These are phyloP conservation scores for Notholithocarpus densiflorus DNA, from an alignment of 306 rosid species.

Conservation along the genomic window DNA sequence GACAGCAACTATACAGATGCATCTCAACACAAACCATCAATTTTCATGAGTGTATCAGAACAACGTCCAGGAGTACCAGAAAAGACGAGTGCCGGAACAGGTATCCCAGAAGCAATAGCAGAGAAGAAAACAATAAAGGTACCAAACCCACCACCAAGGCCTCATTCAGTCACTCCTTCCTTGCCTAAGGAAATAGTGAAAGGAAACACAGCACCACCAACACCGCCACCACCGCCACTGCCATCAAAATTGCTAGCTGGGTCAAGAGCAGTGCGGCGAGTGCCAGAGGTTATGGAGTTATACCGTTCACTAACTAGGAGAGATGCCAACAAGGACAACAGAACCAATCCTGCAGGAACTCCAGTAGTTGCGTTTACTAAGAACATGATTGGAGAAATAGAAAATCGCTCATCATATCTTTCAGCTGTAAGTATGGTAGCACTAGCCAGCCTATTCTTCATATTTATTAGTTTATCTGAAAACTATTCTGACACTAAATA, in stretches of 20 bases:
- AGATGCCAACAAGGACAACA: slow-evolving; percentile 56
- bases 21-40: slow-evolving; percentile 33
- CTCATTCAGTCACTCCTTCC: slow-evolving; percentile 30
- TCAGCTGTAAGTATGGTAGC: slow-evolving; percentile 62
- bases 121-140: slow-evolving; percentile 42
- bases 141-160: slow-evolving; percentile 56
- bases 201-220: slow-evolving; percentile 31
- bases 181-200: slow-evolving; percentile 34
- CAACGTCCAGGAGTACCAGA: slow-evolving; percentile 27
- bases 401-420: slow-evolving; percentile 68
- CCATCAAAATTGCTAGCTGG: slow-evolving; percentile 54
- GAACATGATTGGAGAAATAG: slow-evolving; percentile 97
- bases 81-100: slow-evolving; percentile 31
- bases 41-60: slow-evolving; percentile 25
- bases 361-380: slow-evolving; percentile 65
- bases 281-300: slow-evolving; percentile 82
- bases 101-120: slow-evolving; percentile 32
- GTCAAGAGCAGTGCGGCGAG: slow-evolving; percentile 69
- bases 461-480: not conserved
- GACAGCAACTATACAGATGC: slow-evolving; percentile 48
- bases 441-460: not conserved
- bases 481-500: not conserved
- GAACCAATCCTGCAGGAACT: slow-evolving; percentile 40
- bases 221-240: slow-evolving; percentile 83
- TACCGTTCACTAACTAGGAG: slow-evolving; percentile 78